Evolutionary conservation across 352 stramenopile species (phyloP).

Genomic region (Globisporangium paroecandrum): DNA sequence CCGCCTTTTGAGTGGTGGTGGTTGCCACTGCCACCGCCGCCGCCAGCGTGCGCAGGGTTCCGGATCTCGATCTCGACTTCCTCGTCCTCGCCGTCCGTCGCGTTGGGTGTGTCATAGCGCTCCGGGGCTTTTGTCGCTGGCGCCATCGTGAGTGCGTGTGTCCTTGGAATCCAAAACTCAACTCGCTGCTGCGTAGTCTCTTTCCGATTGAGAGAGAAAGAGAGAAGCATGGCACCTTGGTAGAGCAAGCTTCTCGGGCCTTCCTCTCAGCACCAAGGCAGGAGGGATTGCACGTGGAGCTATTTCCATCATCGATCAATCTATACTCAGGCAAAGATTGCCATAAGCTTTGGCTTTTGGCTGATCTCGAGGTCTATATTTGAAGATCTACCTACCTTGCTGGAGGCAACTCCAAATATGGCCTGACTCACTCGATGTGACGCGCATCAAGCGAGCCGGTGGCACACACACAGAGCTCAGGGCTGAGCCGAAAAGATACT

Average conservation of each 20-base stretch:
- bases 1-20: neutral
- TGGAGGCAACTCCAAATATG: neutral
- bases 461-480: neutral
- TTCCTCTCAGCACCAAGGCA: neutral
- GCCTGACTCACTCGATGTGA: neutral
- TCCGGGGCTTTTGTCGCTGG: slow-evolving; percentile 8
- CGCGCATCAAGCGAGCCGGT: neutral
- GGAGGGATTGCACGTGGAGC: neutral
- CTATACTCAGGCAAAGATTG: neutral
- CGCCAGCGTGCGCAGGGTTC: neutral
- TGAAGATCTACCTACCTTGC: neutral
- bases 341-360: too few species aligned
- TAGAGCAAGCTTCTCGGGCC: neutral
- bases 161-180: neutral
- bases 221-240: neutral
- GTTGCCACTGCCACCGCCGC: neutral
- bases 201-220: slow-evolving; percentile 9
- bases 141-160: neutral
- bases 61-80: slow-evolving; percentile 34
- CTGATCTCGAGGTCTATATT: neutral
- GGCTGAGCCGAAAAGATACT: neutral
- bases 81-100: slow-evolving; percentile 21
- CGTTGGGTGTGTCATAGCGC: slow-evolving; percentile 20
- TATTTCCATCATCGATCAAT: neutral
- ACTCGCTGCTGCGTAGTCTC: neutral